Evolutionary conservation across 805 yeast genomes (phyloP), one percentile per base, ranked within the genome.

Genomic region (Kuraishia floccosa): DNA sequence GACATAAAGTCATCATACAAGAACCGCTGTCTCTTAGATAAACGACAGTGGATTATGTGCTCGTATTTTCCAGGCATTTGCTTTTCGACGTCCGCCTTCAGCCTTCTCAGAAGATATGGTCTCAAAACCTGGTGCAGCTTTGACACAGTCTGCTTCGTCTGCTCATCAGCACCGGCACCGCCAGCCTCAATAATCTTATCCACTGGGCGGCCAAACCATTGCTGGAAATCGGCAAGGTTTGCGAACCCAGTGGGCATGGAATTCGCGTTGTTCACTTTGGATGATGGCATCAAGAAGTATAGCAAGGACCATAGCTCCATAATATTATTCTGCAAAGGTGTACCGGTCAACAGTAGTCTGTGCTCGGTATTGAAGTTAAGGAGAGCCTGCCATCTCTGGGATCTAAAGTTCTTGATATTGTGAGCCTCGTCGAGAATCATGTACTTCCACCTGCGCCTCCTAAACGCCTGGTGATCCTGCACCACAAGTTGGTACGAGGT

Each of bases 1-100:
- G 96, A 81, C 94, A 91, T 84, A 48, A 91, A 91, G 53, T 91
- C 99, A 52, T 91, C 98, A 46, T 91, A 91, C 33, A 91, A 56
- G 45, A 72, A 82, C 37, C 97, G 60, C 50, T 91, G 99, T 40
- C 99, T 70, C 44, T 91, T 86, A 2, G 96, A 86, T 27, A 91
- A 58, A 17, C 94, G 71, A 58, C 98, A 93, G 49, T 82, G 84
- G 5, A 91, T 76, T 35, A 91, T 77, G 52, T 91, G 99, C 51
- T 91, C 99, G 52, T 86, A 83, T 48, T 91, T 91, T 0, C 82
- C 96, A 1, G 99, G 99, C 98, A 91, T 91, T 54, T 91, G 98
- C 47, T 89, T 86, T 46, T 91, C 99, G 10, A 91, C 99, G 54
- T 91, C 99, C 14, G 83, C 85, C 50, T 91, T 91, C 47, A 91